Evolutionary conservation across 768 basidiomycete genomes (phyloP).

Genomic region (Leucosporidium creatinivorum): DNA sequence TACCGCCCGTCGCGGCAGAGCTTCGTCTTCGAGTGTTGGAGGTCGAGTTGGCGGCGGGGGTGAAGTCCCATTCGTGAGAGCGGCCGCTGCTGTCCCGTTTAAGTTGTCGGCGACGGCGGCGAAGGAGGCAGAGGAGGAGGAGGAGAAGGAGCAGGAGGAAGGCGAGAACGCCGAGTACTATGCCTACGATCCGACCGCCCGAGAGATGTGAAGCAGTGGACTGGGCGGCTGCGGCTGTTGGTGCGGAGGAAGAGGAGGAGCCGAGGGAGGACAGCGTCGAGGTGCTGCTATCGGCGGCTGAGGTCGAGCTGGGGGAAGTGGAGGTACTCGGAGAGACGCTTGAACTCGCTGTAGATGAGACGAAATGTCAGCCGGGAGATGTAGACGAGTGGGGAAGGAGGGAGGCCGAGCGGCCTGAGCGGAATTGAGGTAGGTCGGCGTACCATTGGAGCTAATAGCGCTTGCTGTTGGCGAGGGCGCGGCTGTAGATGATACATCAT

Average conservation of each 20-base stretch:
- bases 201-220: conserved; percentile 2
- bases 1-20: background rate
- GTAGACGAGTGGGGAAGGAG: too few relatives aligned
- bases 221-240: background rate
- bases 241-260: background rate
- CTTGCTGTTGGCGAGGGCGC: too few relatives aligned
- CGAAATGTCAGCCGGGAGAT: too few relatives aligned
- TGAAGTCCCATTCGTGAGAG: background rate
- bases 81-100: background rate
- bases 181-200: conserved; percentile 17
- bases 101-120: background rate
- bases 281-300: background rate
- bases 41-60: too few relatives aligned
- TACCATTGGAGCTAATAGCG: too few relatives aligned
- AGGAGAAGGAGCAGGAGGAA: conserved; percentile 1
- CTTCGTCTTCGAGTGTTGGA: background rate
- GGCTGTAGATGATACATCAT: too few relatives aligned
- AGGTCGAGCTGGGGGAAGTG: background rate
- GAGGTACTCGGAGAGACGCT: too few relatives aligned
- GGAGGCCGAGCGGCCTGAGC: too few relatives aligned
- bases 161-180: conserved; percentile 6
- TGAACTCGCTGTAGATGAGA: too few relatives aligned
- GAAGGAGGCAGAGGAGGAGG: conserved; percentile 13
- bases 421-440: too few relatives aligned
- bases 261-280: background rate